Evolutionary conservation across 129 eudicot genomes (phyloP).

Genomic region (Flaveria sonorensis): DNA sequence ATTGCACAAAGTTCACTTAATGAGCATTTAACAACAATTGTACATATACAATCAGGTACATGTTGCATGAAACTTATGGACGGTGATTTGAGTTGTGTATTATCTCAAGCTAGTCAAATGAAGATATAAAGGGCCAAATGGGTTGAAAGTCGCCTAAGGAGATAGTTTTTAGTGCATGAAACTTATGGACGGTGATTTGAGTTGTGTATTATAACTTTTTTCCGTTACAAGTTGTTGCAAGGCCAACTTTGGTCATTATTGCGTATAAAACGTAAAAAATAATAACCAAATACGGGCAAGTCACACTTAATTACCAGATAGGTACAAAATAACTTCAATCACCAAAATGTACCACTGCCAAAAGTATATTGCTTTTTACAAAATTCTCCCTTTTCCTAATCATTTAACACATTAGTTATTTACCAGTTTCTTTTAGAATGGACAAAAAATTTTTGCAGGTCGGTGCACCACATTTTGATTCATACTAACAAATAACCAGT

Average conservation of each 20-base stretch:
- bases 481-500: background rate
- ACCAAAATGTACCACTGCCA: too few relatives aligned
- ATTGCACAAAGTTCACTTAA: constrained; percentile 44
- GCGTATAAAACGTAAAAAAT: background rate
- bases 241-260: background rate
- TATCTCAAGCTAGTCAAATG: background rate
- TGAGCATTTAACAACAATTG: constrained; percentile 57
- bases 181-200: background rate
- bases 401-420: background rate
- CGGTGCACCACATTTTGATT: background rate
- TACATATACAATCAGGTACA: constrained; percentile 73
- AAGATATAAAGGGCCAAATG: background rate
- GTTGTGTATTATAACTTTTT: background rate
- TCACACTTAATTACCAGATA: background rate
- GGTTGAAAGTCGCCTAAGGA: background rate
- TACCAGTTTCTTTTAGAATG: background rate
- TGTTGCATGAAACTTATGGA: constrained; percentile 3
- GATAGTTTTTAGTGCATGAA: background rate
- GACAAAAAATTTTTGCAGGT: background rate
- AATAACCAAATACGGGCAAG: too few relatives aligned
- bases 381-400: background rate
- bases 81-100: background rate
- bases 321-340: background rate
- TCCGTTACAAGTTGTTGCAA: background rate
- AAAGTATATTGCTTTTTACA: background rate